Evolutionary conservation across 2,329 filamentous ascomycete species (phyloP).

Genomic region (Aspergillus sp.): DNA sequence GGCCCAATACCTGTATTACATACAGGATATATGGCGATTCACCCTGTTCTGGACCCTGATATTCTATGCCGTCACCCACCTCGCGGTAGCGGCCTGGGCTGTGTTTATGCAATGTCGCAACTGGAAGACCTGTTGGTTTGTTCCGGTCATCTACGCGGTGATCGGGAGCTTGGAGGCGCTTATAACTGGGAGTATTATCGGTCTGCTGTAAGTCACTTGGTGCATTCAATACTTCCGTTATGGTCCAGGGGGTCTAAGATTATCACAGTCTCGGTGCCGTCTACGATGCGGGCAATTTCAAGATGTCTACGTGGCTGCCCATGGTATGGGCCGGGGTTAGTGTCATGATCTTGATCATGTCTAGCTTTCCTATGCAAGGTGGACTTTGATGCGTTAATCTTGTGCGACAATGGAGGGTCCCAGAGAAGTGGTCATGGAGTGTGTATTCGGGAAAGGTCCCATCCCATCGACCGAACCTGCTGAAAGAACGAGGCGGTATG

Average conservation of each 20-base stretch:
- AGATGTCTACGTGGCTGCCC: constrained; percentile 91
- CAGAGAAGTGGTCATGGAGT: constrained; percentile 1
- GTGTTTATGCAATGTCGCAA: constrained; percentile 56
- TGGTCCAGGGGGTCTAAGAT: constrained; percentile 4
- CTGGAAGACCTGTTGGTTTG: constrained; percentile 52
- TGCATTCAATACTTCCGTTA: not conserved
- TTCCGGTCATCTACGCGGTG: constrained; percentile 60
- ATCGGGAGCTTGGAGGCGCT: constrained; percentile 68
- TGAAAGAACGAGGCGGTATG: not conserved
- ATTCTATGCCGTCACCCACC: constrained; percentile 64
- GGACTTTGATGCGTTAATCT: constrained; percentile 55
- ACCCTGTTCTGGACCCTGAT: constrained; percentile 80
- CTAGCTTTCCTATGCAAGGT: constrained; percentile 87
- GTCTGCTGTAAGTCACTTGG: constrained; percentile 57
- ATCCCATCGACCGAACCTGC: constrained; percentile 1
- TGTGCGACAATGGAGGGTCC: not conserved
- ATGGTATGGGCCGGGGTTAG: constrained; percentile 82
- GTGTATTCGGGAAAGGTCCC: constrained; percentile 3
- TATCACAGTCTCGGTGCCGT: constrained; percentile 60
- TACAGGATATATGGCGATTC: constrained; percentile 75
- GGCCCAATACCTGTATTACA: constrained; percentile 59
- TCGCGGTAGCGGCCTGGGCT: constrained; percentile 62
- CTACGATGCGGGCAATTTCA: constrained; percentile 72
- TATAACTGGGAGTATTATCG: constrained; percentile 71
- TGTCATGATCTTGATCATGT: constrained; percentile 70